A percentile compares a stretch with the other conserved stretches of the same genome.
These are phyloP conservation scores for Pseudozyma pruni DNA, from an alignment of 1,284 basidiomycete species.

Conservation along the genomic window DNA sequence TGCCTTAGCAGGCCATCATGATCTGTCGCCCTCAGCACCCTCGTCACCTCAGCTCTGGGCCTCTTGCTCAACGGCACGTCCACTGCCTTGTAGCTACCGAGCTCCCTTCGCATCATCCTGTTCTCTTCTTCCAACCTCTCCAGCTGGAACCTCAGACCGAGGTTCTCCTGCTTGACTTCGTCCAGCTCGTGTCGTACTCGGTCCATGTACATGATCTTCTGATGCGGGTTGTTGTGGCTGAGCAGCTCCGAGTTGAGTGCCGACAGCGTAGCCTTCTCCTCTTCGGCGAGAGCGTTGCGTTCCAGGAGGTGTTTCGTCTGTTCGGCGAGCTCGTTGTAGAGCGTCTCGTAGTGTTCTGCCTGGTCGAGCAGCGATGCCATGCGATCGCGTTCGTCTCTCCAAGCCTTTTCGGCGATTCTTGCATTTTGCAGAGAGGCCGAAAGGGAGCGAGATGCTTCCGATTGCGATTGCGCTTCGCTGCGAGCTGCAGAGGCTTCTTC, in stretches of 20 bases:
- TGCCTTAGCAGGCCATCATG: slow-evolving; percentile 28
- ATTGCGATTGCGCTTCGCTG: slow-evolving; percentile 19
- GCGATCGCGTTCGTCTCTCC: slow-evolving; percentile 35
- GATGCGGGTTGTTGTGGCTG: slow-evolving; percentile 43
- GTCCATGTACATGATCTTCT: slow-evolving; percentile 53
- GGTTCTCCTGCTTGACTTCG: slow-evolving; percentile 32
- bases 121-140: slow-evolving; percentile 25
- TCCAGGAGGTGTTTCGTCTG: slow-evolving; percentile 36
- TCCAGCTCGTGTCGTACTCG: slow-evolving; percentile 36
- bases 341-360: slow-evolving; percentile 20
- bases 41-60: slow-evolving; percentile 33
- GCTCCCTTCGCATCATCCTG: slow-evolving; percentile 14
- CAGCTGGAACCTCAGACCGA: slow-evolving; percentile 20
- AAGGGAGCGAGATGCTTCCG: slow-evolving; percentile 25
- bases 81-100: slow-evolving; percentile 33
- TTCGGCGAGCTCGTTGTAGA: slow-evolving; percentile 38
- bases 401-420: slow-evolving; percentile 28
- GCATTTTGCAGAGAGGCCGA: slow-evolving; percentile 33
- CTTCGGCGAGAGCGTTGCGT: slow-evolving; percentile 35
- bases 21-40: slow-evolving; percentile 27
- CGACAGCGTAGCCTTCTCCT: slow-evolving; percentile 31
- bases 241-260: slow-evolving; percentile 41
- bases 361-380: slow-evolving; percentile 29
- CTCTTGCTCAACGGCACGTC: slow-evolving; percentile 38
- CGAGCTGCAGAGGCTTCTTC: slow-evolving; percentile 14